Percentiles rank a stretch among this genome's conserved stretches.
phyloP scores from a whole-genome alignment of 2,329 filamentous ascomycete species.

The Dichotomopilus funicola region DNA sequence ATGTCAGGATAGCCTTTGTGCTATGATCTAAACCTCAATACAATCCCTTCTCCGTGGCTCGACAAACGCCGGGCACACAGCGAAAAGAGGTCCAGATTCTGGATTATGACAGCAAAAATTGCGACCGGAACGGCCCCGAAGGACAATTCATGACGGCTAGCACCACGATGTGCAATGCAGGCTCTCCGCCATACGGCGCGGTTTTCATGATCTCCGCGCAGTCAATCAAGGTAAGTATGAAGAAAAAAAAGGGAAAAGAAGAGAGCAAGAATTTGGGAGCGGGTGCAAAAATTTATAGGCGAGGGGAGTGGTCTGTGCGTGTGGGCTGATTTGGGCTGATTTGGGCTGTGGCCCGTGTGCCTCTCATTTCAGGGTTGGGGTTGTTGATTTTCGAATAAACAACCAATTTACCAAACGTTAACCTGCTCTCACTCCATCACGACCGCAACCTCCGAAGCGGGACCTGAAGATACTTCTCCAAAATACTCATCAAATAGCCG shows the following conservation, averaged over 20 bases:
- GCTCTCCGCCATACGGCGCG: conserved; percentile 14
- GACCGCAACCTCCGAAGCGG: too few species aligned
- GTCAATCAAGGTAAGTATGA: conserved; percentile 21
- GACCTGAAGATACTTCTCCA: too few species aligned
- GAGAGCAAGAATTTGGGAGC: conserved; percentile 8
- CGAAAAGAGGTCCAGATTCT: conserved; percentile 14
- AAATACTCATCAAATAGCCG: too few species aligned
- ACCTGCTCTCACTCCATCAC: too few species aligned
- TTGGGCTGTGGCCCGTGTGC: background rate
- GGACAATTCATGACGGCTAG: conserved; percentile 17
- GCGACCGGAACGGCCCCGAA: conserved; percentile 17
- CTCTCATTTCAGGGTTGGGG: background rate
- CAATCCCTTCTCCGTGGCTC: conserved; percentile 14
- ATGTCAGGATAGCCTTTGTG: too few species aligned
- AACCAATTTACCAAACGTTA: background rate
- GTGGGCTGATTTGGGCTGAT: background rate
- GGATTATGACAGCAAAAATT: conserved; percentile 17
- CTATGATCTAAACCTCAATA: background rate
- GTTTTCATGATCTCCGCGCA: conserved; percentile 15
- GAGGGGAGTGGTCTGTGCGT: conserved; percentile 11
- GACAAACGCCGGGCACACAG: conserved; percentile 14
- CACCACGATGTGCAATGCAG: conserved; percentile 19
- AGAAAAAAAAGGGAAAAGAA: conserved; percentile 16
- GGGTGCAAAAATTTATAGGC: conserved; percentile 5
- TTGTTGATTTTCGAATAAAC: background rate